Evolutionary conservation across 306 rosid species (phyloP).

Genomic region (Arachis stenosperma): DNA sequence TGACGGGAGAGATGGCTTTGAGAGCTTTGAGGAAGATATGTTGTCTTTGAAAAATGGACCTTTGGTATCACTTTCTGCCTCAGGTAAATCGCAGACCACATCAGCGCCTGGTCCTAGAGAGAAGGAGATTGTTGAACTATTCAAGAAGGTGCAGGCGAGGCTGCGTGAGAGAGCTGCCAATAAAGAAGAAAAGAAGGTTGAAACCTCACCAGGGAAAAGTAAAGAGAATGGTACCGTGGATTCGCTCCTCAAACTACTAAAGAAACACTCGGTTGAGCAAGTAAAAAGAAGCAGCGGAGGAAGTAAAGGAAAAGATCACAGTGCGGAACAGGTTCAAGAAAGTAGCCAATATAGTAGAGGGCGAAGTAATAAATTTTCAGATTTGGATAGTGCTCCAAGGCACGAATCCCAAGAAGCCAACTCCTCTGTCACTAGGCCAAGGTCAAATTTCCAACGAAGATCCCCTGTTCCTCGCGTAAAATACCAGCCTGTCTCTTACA

Average conservation of each 20-base stretch:
- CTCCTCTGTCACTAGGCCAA: conserved; percentile 57
- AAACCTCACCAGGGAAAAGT: conserved; percentile 55
- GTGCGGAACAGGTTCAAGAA: conserved; percentile 56
- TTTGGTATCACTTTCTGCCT: conserved; percentile 55
- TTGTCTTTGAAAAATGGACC: conserved; percentile 82
- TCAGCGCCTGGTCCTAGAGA: conserved; percentile 92
- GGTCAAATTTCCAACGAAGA: conserved; percentile 77
- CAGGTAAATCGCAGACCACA: conserved; percentile 68
- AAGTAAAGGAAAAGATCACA: conserved; percentile 46
- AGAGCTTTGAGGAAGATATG: conserved; percentile 69
- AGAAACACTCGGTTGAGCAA: conserved; percentile 82
- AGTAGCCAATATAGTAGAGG: conserved; percentile 47
- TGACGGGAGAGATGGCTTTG: conserved; percentile 72
- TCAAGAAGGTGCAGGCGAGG: conserved; percentile 90
- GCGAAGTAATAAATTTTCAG: conserved; percentile 46
- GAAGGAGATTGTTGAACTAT: conserved; percentile 94
- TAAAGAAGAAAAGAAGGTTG: conserved; percentile 83
- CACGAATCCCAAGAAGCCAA: conserved; percentile 58
- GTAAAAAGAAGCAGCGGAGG: conserved; percentile 62
- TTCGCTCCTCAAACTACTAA: conserved; percentile 82
- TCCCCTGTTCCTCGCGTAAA: conserved; percentile 83
- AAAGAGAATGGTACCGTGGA: conserved; percentile 80
- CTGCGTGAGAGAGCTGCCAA: conserved; percentile 75
- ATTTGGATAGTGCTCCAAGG: conserved; percentile 53
- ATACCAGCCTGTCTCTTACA: conserved; percentile 57